Conservation (phyloP, 2,329 filamentous ascomycete species). For the Aspergillus neoniger region DNA sequence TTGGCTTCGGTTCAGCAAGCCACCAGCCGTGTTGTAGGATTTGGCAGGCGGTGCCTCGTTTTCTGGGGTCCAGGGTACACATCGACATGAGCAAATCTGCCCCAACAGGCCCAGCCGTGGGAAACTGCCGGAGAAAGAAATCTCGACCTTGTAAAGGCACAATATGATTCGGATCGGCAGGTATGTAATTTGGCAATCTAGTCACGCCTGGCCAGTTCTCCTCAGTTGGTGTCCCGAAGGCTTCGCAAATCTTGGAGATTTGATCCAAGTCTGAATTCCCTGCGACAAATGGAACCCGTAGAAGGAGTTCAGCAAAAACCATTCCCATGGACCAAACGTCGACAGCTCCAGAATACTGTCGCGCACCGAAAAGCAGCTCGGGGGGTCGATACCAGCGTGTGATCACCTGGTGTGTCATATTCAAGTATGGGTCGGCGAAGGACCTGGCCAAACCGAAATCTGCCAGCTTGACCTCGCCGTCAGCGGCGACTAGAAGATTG, state of each 20-base stretch:
- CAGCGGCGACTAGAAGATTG: constrained; percentile 90
- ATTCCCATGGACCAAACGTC: constrained; percentile 93
- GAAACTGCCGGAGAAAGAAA: constrained; percentile 75
- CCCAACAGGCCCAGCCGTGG: constrained; percentile 76
- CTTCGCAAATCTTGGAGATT: constrained; percentile 78
- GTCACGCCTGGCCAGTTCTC: constrained; percentile 94
- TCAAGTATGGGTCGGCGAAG: constrained; percentile 83
- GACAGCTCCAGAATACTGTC: constrained; percentile 85
- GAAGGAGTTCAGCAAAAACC: constrained; percentile 87
- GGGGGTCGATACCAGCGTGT: constrained; percentile 96
- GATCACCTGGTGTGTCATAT: constrained; percentile 94
- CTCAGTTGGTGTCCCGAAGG: constrained; percentile 87
- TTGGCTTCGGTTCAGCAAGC: constrained; percentile 79
- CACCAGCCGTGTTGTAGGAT: constrained; percentile 86
- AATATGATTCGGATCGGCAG: constrained; percentile 60
- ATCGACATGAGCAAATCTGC: constrained; percentile 87
- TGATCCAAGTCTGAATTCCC: constrained; percentile 86
- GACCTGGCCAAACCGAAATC: constrained; percentile 93
- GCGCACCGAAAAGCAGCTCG: constrained; percentile 87
- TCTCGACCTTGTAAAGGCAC: constrained; percentile 64
- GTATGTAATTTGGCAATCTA: constrained; percentile 76
- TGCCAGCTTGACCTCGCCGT: constrained; percentile 91
- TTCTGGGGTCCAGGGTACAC: constrained; percentile 81
- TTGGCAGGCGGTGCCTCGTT: constrained; percentile 73
- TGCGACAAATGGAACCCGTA: constrained; percentile 79